Percentiles rank a stretch among this genome's conserved stretches.
Evolutionary conservation across 768 basidiomycete species (phyloP).

Genomic region (Galerina marginata): DNA sequence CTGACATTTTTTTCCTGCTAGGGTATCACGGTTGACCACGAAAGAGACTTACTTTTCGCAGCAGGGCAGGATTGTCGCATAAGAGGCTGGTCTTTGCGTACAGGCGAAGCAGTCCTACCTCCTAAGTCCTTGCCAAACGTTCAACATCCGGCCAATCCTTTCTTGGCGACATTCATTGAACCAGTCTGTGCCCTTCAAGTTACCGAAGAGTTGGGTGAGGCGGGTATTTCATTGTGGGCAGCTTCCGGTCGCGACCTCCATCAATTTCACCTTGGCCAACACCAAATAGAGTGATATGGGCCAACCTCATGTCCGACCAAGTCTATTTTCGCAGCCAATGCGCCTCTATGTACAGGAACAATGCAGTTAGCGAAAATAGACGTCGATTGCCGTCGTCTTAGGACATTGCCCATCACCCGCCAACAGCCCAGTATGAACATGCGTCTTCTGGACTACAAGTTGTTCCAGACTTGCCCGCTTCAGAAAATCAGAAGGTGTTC

Average conservation of each 20-base stretch:
- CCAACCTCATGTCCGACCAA: too few relatives aligned
- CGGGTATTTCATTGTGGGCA: conserved; percentile 56
- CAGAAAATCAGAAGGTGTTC: too few relatives aligned
- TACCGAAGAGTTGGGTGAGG: conserved; percentile 38
- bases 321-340: too few relatives aligned
- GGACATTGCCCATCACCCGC: too few relatives aligned
- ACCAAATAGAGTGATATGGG: neutral
- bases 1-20: conserved; percentile 29
- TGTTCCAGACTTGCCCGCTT: too few relatives aligned
- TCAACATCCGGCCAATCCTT: conserved; percentile 31
- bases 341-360: too few relatives aligned
- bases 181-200: conserved; percentile 57
- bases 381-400: too few relatives aligned
- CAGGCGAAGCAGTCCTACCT: conserved; percentile 48
- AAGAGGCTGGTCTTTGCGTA: conserved; percentile 71
- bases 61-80: conserved; percentile 70
- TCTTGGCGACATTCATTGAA: conserved; percentile 37
- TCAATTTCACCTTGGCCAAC: conserved; percentile 56
- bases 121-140: conserved; percentile 11
- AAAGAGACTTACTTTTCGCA: conserved; percentile 65
- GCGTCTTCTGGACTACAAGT: too few relatives aligned
- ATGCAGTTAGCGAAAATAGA: too few relatives aligned
- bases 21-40: conserved; percentile 67
- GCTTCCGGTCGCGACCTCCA: conserved; percentile 50
- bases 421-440: too few relatives aligned